Base-by-base conservation (phyloP, 2,329 filamentous ascomycete genomes). In the Nemania bipapillata region DNA sequence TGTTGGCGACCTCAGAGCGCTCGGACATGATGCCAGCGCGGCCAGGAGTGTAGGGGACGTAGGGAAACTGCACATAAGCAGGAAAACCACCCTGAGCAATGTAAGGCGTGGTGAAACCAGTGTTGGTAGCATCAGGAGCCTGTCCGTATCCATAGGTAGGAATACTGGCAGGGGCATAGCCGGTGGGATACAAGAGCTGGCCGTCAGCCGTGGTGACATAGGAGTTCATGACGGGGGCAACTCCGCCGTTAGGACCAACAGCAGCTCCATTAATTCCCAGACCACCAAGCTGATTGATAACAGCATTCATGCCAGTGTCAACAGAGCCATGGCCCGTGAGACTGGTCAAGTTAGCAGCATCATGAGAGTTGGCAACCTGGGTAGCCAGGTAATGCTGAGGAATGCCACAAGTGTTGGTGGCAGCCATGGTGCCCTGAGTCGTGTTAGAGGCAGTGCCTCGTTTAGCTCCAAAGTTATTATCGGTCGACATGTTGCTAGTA, bases 21-120 rank as follows among this genome's bases (percentile, higher is more conserved):
- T 85, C 82, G 47, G 83, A 81, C 20, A 81, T 77, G 7, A 79
- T 77, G 35, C 80, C 78, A 35, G 83, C 76, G 20, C 86, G 85
- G n/a, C 83, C 85, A 22, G 86, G 85, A 12, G 86, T 87, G 75
- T 83, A 86, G 2, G 86, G 86, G 74, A 86, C 76, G 47, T 85
- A 77, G 9, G 79, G 76, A 68, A 80, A 81, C 4, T 78, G 78
- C 65, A 76, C 72, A 78, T 74, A 71, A 73, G 72, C 66, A 74
- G 77, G 75, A 79, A 79, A 70, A 79, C 72, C 59, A 76, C 78
- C 66, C 80, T 77, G 73, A 80, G 83, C 77, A 58, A 79, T 77
- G 57, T 77, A 77, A 24, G 74, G 68, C 30, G 77, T 76, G 61
- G 80, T 81, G 58, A 79, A 79, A 74, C 68, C 60, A 20, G 68